Base-by-base conservation (phyloP, 108 stramenopile species). In the Nitzschia putrida region DNA sequence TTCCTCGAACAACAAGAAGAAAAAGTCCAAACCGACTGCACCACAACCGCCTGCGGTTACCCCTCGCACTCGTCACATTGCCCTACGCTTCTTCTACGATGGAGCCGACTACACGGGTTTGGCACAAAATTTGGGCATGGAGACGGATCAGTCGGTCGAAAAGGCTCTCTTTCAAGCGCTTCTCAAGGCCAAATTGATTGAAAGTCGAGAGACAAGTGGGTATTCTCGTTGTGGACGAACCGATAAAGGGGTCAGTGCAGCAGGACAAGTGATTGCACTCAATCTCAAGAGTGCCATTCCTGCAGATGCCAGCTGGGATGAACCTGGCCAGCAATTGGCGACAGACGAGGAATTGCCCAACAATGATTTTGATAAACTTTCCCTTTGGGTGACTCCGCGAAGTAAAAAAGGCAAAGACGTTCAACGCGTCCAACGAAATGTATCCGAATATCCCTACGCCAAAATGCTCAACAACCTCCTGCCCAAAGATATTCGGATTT, bases 201-300 rank as follows among this genome's bases (percentile, higher is more conserved):
- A 80, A 38, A 58, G 74, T 57, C 76, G 87, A 20, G 72, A 79
- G 10, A 54, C 78, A 12, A 82, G 83, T 52, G 63, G 74, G 22
- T 99, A 97, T 77, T 94, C 93, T 1, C 79, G 99, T 21, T 98
- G 96, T 69, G 99, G 99, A 24, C 79, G 99, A 20, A 99, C 99
- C 18, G 99, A 99, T 78, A 69, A 70, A 56, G 99, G 99, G 11
- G 98, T 99, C 0, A 86, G 83, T 74, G 91, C 99, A 7, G 79
- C 89, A n/a, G 95, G 97, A 26, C 98, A 99, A 82, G 95, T 98
- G 6, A 81, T 98, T 8, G 88, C 92, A 7, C 61, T 98, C 18
- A 73, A 74, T 16, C 64, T 97, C 20, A 92, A 92, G 57, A 95
- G 94, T 72, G 86, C 78, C 26, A 77, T 88, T 78, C 83, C 90